Evolutionary conservation across 2,329 filamentous ascomycete genomes (phyloP), one percentile per base, ranked within the genome.

Genomic region (Xylariaceae sp.): DNA sequence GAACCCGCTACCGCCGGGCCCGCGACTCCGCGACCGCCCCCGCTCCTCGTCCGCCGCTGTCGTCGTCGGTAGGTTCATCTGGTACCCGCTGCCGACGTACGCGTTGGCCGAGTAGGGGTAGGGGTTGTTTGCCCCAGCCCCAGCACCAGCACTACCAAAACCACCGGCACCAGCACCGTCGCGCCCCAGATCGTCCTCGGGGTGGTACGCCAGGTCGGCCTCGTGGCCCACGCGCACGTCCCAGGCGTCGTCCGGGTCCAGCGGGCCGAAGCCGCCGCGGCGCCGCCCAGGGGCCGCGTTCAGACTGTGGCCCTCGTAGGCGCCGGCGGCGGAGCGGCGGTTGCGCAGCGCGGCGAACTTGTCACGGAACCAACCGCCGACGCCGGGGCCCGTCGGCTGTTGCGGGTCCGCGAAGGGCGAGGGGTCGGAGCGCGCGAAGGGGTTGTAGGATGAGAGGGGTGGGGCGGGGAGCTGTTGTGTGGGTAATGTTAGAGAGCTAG

Each of bases 191-290:
- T 10, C 32, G 32, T 91, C 89, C 70, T 93, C 90, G n/a, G n/a
- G n/a, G 68, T 90, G 88, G 73, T 90, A 90, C 40, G 83, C 52
- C 9, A 23, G 76, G 68, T 89, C 86, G 18, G 87, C 84, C 72
- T 93, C 90, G 65, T 86, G 81, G 55, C 89, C 89, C 3, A 96
- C 90, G 57, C 89, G 80, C 61, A 89, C 76, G 75, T 95, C 90
- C 91, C 91, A 96, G 1, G 90, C 90, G 68, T 93, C 90, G 70
- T 96, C 91, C 1, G 89, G 89, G 67, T 95, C 91, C 44, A 91
- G 81, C 3, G 86, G 79, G 1, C 87, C 85, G 71, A 89, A 87
- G 20, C 85, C 85, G 51, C 67, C 67, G 52, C 72, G 73, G 40
- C 68, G 67, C 48, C 72, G 73, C 56, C 72, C 75, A 43, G 73